A percentile compares a stretch with the other conserved stretches of the same genome.
Conservation (phyloP, 2,329 filamentous ascomycete genomes). For the Chaetomium strumarium region DNA sequence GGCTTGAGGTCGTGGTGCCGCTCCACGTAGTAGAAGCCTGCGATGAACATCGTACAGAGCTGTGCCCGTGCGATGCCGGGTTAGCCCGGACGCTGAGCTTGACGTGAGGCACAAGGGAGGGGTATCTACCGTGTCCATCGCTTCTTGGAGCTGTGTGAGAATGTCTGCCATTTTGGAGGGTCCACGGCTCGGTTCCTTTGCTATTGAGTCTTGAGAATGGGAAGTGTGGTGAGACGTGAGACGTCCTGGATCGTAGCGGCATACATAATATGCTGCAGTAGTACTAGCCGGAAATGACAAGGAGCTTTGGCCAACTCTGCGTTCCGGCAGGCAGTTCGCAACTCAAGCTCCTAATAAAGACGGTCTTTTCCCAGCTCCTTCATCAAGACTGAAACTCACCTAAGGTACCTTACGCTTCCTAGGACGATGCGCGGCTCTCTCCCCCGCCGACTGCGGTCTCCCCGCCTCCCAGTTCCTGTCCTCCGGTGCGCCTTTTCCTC, state of each 20-base stretch:
- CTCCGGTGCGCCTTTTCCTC: constrained; percentile 7
- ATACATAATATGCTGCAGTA: too few relatives aligned
- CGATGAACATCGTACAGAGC: constrained; percentile 64
- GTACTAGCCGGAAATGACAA: neutral
- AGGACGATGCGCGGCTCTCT: constrained; percentile 5
- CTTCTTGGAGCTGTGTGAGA: constrained; percentile 78
- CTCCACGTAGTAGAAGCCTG: constrained; percentile 60
- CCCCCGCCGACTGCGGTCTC: neutral
- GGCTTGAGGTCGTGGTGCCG: constrained; percentile 61
- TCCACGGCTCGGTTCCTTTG: neutral
- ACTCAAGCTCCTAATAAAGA: too few relatives aligned
- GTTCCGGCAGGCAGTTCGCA: neutral
- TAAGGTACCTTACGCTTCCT: too few relatives aligned
- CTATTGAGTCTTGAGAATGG: neutral
- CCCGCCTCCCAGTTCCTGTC: neutral
- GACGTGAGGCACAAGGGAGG: neutral
- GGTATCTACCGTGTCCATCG: constrained; percentile 65
- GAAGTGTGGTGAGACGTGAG: neutral
- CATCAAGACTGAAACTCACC: too few relatives aligned
- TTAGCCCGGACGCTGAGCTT: neutral
- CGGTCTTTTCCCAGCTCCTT: too few relatives aligned
- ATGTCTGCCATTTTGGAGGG: constrained; percentile 58
- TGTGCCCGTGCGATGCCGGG: constrained; percentile 27
- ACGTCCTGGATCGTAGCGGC: too few relatives aligned
- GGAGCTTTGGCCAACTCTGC: neutral